phyloP scores from a whole-genome alignment of 441 rosid genomes.

The Arabidopsis hybrid region DNA sequence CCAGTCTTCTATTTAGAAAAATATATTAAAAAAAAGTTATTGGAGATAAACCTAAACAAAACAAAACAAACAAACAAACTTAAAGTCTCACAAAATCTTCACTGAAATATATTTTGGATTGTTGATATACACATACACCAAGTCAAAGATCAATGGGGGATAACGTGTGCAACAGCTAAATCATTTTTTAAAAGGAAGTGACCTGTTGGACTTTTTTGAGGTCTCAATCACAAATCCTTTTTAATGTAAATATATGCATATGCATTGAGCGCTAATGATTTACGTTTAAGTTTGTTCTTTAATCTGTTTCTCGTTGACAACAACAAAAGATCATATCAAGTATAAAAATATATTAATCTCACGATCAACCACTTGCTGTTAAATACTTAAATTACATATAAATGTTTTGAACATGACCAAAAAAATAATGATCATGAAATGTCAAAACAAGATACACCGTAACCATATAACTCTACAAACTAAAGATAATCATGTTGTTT shows the following conservation, averaged over 20 bases:
- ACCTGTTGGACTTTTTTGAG: too few relatives aligned
- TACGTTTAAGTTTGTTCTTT: too few relatives aligned
- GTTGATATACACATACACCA: slow-evolving; percentile 1
- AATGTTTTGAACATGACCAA: not conserved
- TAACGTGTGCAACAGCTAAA: slow-evolving; percentile 33
- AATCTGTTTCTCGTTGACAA: slow-evolving; percentile 3
- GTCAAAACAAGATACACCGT: not conserved
- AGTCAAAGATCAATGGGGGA: slow-evolving; percentile 32
- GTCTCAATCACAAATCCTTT: not conserved
- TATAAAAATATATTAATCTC: not conserved
- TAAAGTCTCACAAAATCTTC: slow-evolving; percentile 20
- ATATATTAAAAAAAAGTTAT: not conserved
- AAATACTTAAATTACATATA: not conserved
- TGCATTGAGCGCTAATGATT: too few relatives aligned
- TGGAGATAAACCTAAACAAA: slow-evolving; percentile 21
- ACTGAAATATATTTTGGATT: not conserved
- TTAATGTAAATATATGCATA: too few relatives aligned
- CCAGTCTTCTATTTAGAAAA: not conserved
- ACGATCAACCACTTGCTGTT: not conserved
- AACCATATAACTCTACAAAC: slow-evolving; percentile 2
- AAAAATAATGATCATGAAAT: not conserved
- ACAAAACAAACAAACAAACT: not conserved
- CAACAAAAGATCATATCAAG: not conserved
- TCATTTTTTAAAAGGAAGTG: not conserved
- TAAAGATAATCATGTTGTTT: not conserved